Evolutionary conservation across 305 asterid genomes (phyloP), one percentile per base, ranked within the genome.

Genomic region (Rubia occidens): DNA sequence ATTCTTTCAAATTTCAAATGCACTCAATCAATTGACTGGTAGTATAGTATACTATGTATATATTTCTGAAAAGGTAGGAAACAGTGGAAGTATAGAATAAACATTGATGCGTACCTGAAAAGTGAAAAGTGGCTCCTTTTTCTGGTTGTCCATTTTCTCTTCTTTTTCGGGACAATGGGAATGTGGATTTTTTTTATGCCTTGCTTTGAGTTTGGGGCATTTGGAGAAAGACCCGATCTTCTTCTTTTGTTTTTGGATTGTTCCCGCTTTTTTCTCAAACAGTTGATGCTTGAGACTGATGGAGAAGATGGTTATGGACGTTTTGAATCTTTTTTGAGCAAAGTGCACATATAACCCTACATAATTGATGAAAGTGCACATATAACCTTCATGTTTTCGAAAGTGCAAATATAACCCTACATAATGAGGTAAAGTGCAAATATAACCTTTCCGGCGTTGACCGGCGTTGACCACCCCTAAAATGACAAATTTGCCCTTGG

Each of bases 91-190:
- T 77, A 79, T 83, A 63, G 72, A 60, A 66, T 80, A 53, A 60
- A 42, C 24, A 59, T 29, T 70, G 75, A 73, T 53, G 70, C 37
- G 32, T 77, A 84, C 94, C 79, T 78, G 85, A 60, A 77, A 74
- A 71, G 81, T 66, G 79, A 66, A 81, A 66, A 81, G 35, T 60
- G 79, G 76, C 70, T 77, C 78, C 58, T 71, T 82, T 69, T 72
- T 42, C 67, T 78, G 73, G 75, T 59, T 83, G 83, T 80, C 74
- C 90, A 86, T 88, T 55, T n/a, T 60, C 69, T 49, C 68, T 64
- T 42, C 42, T 45, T 44, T 74, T 44, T 18, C 42, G 67, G 63
- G 61, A 67, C 61, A 73, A 26, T 55, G 42, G 45, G 26, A 1
- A 18, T 21, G 64, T 55, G 35, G 56, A 11, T 29, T 66, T n/a